Percentiles rank a stretch among this genome's conserved stretches.
These are phyloP conservation scores for Arbutus unedo DNA, from an alignment of 148 eudicot species.

Conservation along the genomic window DNA sequence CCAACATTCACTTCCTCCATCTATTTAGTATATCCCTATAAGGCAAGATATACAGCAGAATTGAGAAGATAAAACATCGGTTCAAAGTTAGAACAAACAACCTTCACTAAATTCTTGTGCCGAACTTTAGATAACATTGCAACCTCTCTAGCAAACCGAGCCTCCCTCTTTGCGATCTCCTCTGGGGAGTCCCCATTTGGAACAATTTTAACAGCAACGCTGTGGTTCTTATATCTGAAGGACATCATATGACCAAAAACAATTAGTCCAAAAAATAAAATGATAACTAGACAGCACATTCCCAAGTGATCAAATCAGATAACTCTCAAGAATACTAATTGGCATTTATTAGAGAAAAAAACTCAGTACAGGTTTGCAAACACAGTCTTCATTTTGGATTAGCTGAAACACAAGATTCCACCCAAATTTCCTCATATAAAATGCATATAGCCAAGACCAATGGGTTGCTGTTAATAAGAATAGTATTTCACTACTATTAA, in stretches of 20 bases:
- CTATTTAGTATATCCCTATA: not conserved
- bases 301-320: slow-evolving; percentile 3
- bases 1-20: not conserved
- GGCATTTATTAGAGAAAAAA: not conserved
- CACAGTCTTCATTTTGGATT: not conserved
- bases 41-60: not conserved
- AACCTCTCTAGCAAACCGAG: slow-evolving; percentile 83
- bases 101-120: slow-evolving; percentile 91
- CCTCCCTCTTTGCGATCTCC: slow-evolving; percentile 72
- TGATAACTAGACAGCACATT: not conserved
- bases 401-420: not conserved
- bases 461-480: too few species aligned
- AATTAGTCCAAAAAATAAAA: not conserved
- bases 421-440: not conserved
- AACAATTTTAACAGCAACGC: slow-evolving; percentile 84
- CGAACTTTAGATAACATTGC: slow-evolving; percentile 90
- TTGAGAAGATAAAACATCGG: not conserved
- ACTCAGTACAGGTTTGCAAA: not conserved
- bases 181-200: slow-evolving; percentile 82
- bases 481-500: too few species aligned
- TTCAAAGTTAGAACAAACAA: slow-evolving; percentile 17
- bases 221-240: slow-evolving; percentile 77
- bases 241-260: slow-evolving; percentile 9
- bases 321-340: not conserved
- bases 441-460: not conserved